Base-by-base conservation (phyloP, 805 yeast genomes). In the Wickerhamomyces ciferrii region DNA sequence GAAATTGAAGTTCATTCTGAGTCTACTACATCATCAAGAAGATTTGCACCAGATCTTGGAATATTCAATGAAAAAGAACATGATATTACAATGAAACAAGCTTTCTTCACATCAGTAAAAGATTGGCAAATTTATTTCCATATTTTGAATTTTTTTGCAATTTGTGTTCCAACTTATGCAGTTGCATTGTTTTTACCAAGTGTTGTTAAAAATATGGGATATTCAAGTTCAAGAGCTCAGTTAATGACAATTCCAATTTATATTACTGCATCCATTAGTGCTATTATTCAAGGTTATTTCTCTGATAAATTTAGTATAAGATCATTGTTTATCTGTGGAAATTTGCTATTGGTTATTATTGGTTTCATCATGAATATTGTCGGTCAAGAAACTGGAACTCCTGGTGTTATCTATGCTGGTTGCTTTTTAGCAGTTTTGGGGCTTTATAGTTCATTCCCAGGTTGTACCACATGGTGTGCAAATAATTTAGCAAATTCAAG, bases 191-290 rank as follows among this genome's bases (percentile, higher is more conserved):
- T 70, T 40, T 48, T 70, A 34, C 74, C 75, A 18, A 63, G 72
- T 19, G 69, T 70, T 51, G 60, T 70, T 49, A 61, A 56, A 31
- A 59, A 55, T 47, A 53, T 70, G 48, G 74, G 74, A 6, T 69
- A 66, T 53, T 45, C 68, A 20, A 53, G 63, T 19, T 55, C 66
- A 17, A 53, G 50, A 17, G 65, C 73, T 0, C 73, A 70, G 53
- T 60, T 68, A 20, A 50, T 70, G 66, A 61, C 72, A 2, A 68
- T 68, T n/a, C 74, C 74, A 2, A 58, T 67, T 6, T 69, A 68
- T 50, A 54, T 60, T 31, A 59, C 55, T 17, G 66, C 65, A 3
- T 58, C 64, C 9, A 47, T 56, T 11, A 44, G 50, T 24, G 51
- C 61, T 23, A 49, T 62, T 11, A 32, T 45, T 4, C 58, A 53